Percentiles rank a stretch among this genome's conserved stretches.
These are phyloP conservation scores for Dendrobium huoshanense DNA, from an alignment of 106 monocot genomes.

Conservation along the genomic window DNA sequence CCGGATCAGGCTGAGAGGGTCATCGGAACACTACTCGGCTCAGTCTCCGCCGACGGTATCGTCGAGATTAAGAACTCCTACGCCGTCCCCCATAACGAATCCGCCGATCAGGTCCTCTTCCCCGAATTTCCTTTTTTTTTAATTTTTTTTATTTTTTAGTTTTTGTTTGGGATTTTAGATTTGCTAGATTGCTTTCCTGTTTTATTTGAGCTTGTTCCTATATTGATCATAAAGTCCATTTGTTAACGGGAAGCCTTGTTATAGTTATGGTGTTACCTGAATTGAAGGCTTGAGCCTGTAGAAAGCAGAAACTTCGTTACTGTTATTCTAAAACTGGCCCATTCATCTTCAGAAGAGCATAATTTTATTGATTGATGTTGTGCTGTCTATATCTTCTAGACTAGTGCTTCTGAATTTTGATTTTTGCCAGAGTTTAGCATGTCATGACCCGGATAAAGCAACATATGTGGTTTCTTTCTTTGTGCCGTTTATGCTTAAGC, in stretches of 20 bases:
- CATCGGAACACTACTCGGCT: conserved; percentile 53
- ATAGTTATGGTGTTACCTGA: not conserved
- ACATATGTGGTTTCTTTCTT: not conserved
- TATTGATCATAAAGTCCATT: not conserved
- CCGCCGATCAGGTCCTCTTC: conserved; percentile 39
- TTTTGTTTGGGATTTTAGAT: not conserved
- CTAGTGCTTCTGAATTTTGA: not conserved
- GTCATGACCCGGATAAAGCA: not conserved
- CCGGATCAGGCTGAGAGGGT: conserved; percentile 52
- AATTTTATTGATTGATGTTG: not conserved
- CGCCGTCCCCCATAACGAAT: conserved; percentile 61
- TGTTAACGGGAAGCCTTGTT: too few species aligned
- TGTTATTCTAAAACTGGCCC: not conserved
- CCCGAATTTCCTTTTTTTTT: not conserved
- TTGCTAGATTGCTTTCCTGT: not conserved
- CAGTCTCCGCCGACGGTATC: conserved; percentile 36
- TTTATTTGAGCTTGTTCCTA: not conserved
- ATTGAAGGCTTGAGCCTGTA: not conserved
- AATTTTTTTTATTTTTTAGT: not conserved
- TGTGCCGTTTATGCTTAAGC: not conserved
- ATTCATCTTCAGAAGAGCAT: not conserved
- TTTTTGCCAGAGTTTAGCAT: not conserved
- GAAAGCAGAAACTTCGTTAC: not conserved
- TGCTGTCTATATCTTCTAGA: not conserved
- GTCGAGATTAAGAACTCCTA: conserved; percentile 58